Percentiles rank a stretch among this genome's conserved stretches.
phyloP scores from a whole-genome alignment of 495 filamentous ascomycete genomes.

The Thozetella sp. region DNA sequence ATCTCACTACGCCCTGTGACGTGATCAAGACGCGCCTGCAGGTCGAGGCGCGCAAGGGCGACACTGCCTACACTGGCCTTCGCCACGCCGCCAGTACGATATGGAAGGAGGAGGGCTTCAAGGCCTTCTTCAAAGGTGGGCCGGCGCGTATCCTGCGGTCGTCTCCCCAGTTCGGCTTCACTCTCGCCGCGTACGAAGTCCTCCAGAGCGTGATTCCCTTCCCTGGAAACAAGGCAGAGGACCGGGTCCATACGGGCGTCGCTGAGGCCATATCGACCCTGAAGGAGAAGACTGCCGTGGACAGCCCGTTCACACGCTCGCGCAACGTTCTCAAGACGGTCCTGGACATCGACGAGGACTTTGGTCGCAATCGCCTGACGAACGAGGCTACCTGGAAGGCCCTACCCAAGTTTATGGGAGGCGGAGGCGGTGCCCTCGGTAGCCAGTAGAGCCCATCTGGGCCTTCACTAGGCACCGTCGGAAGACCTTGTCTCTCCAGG shows the following conservation, averaged over 20 bases:
- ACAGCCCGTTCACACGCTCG: conserved; percentile 79
- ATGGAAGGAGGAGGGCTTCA: conserved; percentile 87
- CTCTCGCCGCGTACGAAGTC: conserved; percentile 90
- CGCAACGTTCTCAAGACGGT: conserved; percentile 97
- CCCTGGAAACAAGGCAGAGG: conserved; percentile 58
- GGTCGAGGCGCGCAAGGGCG: conserved; percentile 95
- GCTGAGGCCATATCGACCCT: conserved; percentile 34
- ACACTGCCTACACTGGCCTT: conserved; percentile 82
- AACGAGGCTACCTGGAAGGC: conserved; percentile 50
- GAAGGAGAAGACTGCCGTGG: conserved; percentile 57
- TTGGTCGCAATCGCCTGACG: conserved; percentile 69
- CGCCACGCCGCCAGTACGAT: conserved; percentile 84
- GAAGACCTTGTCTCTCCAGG: too few species aligned
- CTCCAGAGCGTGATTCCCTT: conserved; percentile 82
- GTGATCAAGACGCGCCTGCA: conserved; percentile 99
- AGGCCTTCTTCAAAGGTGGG: conserved; percentile 97
- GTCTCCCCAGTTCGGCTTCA: conserved; percentile 97
- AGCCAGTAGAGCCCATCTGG: conserved; percentile 5
- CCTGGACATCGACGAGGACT: conserved; percentile 89
- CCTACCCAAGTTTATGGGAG: conserved; percentile 40
- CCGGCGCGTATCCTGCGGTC: conserved; percentile 92
- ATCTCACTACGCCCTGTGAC: conserved; percentile 95
- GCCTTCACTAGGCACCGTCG: too few species aligned
- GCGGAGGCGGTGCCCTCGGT: conserved; percentile 29
- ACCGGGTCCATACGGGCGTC: conserved; percentile 37